A percentile compares a stretch with the other conserved stretches of the same genome.
These are phyloP conservation scores for Phytopythium sindhum DNA, from an alignment of 352 stramenopile species.

Conservation along the genomic window DNA sequence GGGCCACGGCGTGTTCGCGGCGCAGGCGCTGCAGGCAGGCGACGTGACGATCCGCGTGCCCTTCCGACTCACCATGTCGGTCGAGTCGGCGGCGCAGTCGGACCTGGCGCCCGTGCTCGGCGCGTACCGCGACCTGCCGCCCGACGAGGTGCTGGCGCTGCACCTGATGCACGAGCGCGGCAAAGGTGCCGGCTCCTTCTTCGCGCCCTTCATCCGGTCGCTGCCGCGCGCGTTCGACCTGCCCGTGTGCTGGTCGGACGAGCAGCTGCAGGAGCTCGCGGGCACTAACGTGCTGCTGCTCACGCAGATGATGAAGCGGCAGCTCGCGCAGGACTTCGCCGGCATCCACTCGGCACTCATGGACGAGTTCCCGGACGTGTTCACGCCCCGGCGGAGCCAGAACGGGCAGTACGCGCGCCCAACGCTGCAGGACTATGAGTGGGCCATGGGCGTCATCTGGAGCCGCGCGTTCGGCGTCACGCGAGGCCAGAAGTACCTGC, in stretches of 20 bases:
- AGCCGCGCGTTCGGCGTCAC: conserved; percentile 64
- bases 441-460: conserved; percentile 77
- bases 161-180: conserved; percentile 58
- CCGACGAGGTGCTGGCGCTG: conserved; percentile 53
- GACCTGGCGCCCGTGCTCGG: conserved; percentile 35
- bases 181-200: conserved; percentile 44
- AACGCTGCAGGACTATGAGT: conserved; percentile 52
- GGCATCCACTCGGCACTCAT: conserved; percentile 47
- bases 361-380: conserved; percentile 30
- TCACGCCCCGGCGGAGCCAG: conserved; percentile 18
- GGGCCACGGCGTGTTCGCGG: conserved; percentile 49
- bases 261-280: conserved; percentile 39
- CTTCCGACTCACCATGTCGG: conserved; percentile 51
- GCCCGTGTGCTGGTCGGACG: conserved; percentile 52
- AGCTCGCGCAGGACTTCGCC: conserved; percentile 55
- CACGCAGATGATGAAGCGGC: conserved; percentile 59
- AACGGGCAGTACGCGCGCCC: conserved; percentile 37
- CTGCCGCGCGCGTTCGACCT: conserved; percentile 53
- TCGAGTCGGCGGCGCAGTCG: conserved; percentile 37
- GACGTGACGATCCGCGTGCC: conserved; percentile 48
- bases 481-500: conserved; percentile 35
- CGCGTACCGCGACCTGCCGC: conserved; percentile 34
- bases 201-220: conserved; percentile 49
- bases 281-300: conserved; percentile 59
- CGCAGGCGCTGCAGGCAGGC: conserved; percentile 23